Base-by-base conservation (phyloP, 2,329 filamentous ascomycete species). In the Fusarium aywerte region DNA sequence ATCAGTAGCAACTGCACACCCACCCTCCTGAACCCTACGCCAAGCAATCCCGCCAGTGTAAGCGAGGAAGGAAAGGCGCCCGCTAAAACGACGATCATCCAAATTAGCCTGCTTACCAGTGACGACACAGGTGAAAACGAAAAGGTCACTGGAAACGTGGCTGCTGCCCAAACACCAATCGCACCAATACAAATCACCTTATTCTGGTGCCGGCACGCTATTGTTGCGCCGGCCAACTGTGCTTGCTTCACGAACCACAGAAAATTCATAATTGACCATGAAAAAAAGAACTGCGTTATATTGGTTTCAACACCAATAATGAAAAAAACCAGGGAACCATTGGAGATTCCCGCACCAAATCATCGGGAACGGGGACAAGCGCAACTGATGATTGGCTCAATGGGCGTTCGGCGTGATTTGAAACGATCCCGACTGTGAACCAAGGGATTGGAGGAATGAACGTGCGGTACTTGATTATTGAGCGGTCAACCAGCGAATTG, bases 51-150 rank as follows among this genome's bases (percentile, higher is more conserved):
- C 59, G 55, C 71, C 67, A 72, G 51, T 68, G 68, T 69, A 73
- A 72, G 70, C 71, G 71, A 73, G 71, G 70, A 70, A 73, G 67
- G 70, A 69, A 67, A 73, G 69, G 68, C 68, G 71, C 67, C 70
- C 68, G 71, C 72, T 74, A 74, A 69, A 60, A 63, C 71, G 71
- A 66, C 70, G 72, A 74, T 74, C 72, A 73, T 72, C 27, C 63
- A 67, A 65, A 70, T 72, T 74, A 74, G 71, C 70, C 68, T 70
- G 67, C 65, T 69, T 63, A 57, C 62, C 54, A 62, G 49, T 72
- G 61, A 71, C 63, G 66, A 67, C 50, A 68, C 57, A 58, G 47
- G 50, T 58, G 57, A 63, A 55, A 38, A 56, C 42, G 29, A 58
- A 63, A 54, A 58, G 50, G 62, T 62, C 40, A 48, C 56, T 39